These are phyloP conservation scores for Trichoderma koningii DNA, from an alignment of 2,329 filamentous ascomycete genomes.

Conservation along the genomic window DNA sequence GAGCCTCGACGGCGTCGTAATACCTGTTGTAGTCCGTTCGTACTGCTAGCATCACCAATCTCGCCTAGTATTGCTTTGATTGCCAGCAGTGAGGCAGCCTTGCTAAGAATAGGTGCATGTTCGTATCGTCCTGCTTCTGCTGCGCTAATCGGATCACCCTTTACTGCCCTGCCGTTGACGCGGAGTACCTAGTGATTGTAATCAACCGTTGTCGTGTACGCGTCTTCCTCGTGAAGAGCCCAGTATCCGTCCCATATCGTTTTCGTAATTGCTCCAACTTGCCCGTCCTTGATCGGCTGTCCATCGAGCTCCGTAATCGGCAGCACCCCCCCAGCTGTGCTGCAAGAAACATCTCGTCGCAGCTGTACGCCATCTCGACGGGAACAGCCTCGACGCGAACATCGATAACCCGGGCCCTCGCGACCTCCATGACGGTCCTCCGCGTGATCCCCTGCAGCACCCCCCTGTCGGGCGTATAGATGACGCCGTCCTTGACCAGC, in stretches of 20 bases:
- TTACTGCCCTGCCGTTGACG: too few relatives aligned
- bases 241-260: conserved; percentile 12
- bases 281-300: conserved; percentile 5
- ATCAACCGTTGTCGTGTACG: background rate
- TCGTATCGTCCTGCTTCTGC: too few relatives aligned
- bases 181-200: background rate
- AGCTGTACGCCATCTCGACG: conserved; percentile 13
- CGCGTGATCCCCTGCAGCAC: conserved; percentile 21
- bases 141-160: too few relatives aligned
- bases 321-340: conserved; percentile 7
- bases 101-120: too few relatives aligned
- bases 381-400: conserved; percentile 12
- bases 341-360: conserved; percentile 20
- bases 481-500: conserved; percentile 10
- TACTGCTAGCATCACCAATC: too few relatives aligned
- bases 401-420: conserved; percentile 4
- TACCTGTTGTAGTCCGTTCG: too few relatives aligned
- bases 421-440: conserved; percentile 13
- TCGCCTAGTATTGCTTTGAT: too few relatives aligned
- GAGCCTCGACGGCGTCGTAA: too few relatives aligned
- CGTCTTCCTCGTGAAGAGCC: background rate
- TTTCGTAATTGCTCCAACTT: conserved; percentile 15
- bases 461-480: conserved; percentile 15
- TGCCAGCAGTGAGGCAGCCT: too few relatives aligned
- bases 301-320: conserved; percentile 19